Percentiles rank a stretch among this genome's conserved stretches.
Conservation (phyloP, 306 rosid genomes). For the Cotoneaster glaucophyllus region DNA sequence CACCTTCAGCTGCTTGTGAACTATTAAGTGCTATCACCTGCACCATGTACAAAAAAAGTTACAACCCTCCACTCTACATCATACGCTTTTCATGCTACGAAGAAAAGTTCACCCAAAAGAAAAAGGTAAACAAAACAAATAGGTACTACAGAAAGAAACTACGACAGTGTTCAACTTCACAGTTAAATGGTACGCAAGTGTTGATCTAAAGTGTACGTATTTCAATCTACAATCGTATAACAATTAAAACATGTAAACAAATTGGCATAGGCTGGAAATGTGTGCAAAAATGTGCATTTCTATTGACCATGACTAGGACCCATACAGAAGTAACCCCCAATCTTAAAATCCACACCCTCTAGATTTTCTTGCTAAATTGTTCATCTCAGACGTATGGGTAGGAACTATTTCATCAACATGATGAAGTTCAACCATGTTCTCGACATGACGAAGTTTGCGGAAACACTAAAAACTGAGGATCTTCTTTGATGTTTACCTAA, state of each 20-base stretch:
- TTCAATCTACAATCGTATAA: neutral
- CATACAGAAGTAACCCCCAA: neutral
- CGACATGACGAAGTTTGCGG: neutral
- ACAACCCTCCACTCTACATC: neutral
- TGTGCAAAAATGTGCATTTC: no score
- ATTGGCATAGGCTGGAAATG: neutral
- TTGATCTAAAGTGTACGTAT: neutral
- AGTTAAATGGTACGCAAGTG: neutral
- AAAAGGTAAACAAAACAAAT: neutral
- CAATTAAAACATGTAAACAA: neutral
- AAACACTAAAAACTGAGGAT: neutral
- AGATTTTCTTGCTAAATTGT: neutral
- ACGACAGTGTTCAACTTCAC: neutral
- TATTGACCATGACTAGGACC: neutral
- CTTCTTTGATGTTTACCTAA: neutral
- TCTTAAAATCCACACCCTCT: neutral
- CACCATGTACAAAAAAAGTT: neutral
- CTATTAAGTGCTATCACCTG: constrained; percentile 93
- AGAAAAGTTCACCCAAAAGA: no score
- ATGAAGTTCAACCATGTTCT: neutral
- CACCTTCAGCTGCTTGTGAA: constrained; percentile 90
- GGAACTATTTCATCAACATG: neutral
- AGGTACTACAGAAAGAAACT: neutral
- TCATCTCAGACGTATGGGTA: neutral
- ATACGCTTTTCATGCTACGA: neutral